These are phyloP conservation scores for Iris macrosiphon DNA, from an alignment of 106 monocot genomes.

Conservation along the genomic window DNA sequence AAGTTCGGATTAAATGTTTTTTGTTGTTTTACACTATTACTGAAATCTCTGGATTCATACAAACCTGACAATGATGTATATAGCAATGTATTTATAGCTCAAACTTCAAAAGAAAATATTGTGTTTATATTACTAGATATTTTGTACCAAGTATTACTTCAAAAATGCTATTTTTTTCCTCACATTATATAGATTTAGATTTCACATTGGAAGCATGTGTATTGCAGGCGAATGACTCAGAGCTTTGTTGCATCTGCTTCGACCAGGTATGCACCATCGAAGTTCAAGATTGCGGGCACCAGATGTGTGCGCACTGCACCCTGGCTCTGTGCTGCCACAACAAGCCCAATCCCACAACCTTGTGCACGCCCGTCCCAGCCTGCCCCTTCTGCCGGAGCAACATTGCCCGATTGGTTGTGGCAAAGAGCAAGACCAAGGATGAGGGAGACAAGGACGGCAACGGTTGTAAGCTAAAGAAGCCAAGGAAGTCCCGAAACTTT, in stretches of 20 bases:
- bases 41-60: no score
- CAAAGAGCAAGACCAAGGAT: slow-evolving; percentile 22
- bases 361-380: slow-evolving; percentile 30
- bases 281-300: slow-evolving; percentile 84
- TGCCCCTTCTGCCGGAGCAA: slow-evolving; percentile 94
- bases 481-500: slow-evolving; percentile 37
- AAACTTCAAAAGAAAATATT: no score
- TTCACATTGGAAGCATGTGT: no score
- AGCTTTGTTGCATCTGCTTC: slow-evolving; percentile 94
- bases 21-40: no score
- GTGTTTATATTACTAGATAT: no score
- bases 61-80: no score
- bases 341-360: slow-evolving; percentile 64
- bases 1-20: no score
- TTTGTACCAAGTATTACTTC: no score
- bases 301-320: slow-evolving; percentile 94
- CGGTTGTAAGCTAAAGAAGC: slow-evolving; percentile 23
- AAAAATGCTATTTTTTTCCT: no score
- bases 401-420: slow-evolving; percentile 56
- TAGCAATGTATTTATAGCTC: no score
- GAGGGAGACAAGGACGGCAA: slow-evolving; percentile 21
- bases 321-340: slow-evolving; percentile 86
- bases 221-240: slow-evolving; percentile 41
- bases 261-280: slow-evolving; percentile 86
- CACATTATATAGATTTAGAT: no score